Evolutionary conservation across 2,329 filamentous ascomycete genomes (phyloP).

Genomic region (Arthrocladium fulminans): DNA sequence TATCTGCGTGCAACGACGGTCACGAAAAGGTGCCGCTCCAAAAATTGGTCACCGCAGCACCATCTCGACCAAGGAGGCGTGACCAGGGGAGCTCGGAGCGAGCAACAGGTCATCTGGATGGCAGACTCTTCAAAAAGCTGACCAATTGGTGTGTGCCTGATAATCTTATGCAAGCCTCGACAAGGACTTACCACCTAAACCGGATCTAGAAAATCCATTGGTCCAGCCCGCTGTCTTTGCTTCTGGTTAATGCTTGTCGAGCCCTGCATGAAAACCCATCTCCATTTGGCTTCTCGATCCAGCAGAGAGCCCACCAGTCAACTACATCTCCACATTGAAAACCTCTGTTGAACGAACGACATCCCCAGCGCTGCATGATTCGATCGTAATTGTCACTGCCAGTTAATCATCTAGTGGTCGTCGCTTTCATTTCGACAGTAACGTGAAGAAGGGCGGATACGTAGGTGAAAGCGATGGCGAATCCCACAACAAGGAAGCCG

Average conservation of each 20-base stretch:
- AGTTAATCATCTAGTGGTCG: no score
- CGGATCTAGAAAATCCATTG: background rate
- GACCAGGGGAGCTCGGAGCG: background rate
- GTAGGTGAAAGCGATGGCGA: no score
- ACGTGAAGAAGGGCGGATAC: no score
- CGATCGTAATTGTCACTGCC: background rate
- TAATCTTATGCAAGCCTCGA: conserved; percentile 4
- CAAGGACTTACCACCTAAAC: background rate
- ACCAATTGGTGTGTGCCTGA: conserved; percentile 3
- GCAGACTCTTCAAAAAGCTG: background rate
- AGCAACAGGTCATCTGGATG: conserved; percentile 6
- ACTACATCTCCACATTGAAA: background rate
- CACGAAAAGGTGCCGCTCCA: background rate
- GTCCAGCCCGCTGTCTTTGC: conserved; percentile 1
- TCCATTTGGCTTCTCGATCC: background rate
- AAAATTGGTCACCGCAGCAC: background rate
- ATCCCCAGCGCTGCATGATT: background rate
- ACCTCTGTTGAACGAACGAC: no score
- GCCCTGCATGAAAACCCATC: conserved; percentile 8
- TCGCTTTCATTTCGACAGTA: no score
- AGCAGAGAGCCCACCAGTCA: background rate
- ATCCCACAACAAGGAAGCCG: no score
- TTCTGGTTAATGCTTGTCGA: background rate
- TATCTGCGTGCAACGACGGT: background rate
- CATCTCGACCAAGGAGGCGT: background rate